Percentiles rank a stretch among this genome's conserved stretches.
Evolutionary conservation across 1,139 yeast genomes (phyloP).

Genomic region (Taphrina deformans): DNA sequence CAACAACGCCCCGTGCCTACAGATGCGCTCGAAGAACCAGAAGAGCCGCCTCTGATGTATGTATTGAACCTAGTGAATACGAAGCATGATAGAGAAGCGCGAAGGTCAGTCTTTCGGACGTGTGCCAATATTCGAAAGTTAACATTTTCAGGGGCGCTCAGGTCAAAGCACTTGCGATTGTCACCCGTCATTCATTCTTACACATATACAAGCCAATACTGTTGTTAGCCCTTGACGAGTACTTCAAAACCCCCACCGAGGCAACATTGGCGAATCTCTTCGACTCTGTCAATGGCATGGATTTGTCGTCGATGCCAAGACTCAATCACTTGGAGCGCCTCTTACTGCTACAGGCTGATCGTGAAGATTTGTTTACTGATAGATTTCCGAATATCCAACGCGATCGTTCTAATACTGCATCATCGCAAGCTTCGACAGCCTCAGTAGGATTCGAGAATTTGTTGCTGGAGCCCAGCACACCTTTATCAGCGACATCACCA

Average conservation of each 20-base stretch:
- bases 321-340: constrained; percentile 44
- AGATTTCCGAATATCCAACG: constrained; percentile 40
- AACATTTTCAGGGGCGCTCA: constrained; percentile 52
- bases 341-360: constrained; percentile 43
- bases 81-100: constrained; percentile 50
- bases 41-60: constrained; percentile 51
- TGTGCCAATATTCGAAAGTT: constrained; percentile 39
- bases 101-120: background rate
- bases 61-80: constrained; percentile 61
- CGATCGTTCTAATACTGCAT: constrained; percentile 3
- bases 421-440: constrained; percentile 11
- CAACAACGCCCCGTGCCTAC: constrained; percentile 40
- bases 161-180: constrained; percentile 58
- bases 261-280: constrained; percentile 46
- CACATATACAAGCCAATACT: constrained; percentile 61
- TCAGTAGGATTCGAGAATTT: constrained; percentile 5
- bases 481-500: background rate
- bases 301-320: constrained; percentile 44
- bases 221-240: constrained; percentile 56
- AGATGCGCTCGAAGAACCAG: constrained; percentile 40
- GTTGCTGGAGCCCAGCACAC: constrained; percentile 7
- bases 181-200: constrained; percentile 56
- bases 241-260: constrained; percentile 43
- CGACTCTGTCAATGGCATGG: constrained; percentile 48
- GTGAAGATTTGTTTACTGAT: constrained; percentile 44